Evolutionary conservation across 2,329 filamentous ascomycete species (phyloP).

Genomic region (Hypoxylon sp.): DNA sequence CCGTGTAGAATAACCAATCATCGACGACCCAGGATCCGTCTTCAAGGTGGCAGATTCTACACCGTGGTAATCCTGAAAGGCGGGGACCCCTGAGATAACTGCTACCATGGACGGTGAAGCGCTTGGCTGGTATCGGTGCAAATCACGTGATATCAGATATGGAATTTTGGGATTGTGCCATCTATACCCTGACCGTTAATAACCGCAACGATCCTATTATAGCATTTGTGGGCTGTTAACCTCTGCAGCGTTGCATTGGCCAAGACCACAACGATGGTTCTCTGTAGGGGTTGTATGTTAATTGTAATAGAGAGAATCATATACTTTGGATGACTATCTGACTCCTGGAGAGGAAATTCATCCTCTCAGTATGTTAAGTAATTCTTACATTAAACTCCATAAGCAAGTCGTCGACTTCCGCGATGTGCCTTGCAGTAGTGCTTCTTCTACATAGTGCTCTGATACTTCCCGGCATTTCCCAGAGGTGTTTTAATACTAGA

Average conservation of each 20-base stretch:
- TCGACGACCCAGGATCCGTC: slow-evolving; percentile 1
- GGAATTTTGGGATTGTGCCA: slow-evolving; percentile 8
- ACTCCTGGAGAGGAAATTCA: not conserved
- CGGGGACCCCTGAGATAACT: slow-evolving; percentile 36
- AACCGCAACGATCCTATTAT: slow-evolving; percentile 32
- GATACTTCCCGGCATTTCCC: slow-evolving; percentile 26
- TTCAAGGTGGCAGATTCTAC: slow-evolving; percentile 13
- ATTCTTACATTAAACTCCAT: slow-evolving; percentile 10
- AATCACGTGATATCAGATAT: slow-evolving; percentile 26
- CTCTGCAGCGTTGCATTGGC: slow-evolving; percentile 15
- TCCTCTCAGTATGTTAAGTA: not conserved
- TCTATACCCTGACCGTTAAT: slow-evolving; percentile 27
- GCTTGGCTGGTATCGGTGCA: slow-evolving; percentile 19
- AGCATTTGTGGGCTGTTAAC: slow-evolving; percentile 19
- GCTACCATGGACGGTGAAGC: slow-evolving; percentile 22
- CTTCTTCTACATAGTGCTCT: slow-evolving; percentile 5
- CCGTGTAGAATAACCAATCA: slow-evolving; percentile 36
- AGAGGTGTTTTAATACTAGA: slow-evolving; percentile 2
- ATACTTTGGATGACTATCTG: not conserved
- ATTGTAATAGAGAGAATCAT: slow-evolving; percentile 3
- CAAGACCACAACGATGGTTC: slow-evolving; percentile 16
- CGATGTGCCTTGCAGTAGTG: slow-evolving; percentile 37
- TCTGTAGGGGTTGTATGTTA: slow-evolving; percentile 5
- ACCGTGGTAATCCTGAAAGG: slow-evolving; percentile 21
- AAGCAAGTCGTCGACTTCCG: not conserved